These are phyloP conservation scores for Glomus cerebriforme DNA, from an alignment of 192 early-diverging fungal species.

Conservation along the genomic window DNA sequence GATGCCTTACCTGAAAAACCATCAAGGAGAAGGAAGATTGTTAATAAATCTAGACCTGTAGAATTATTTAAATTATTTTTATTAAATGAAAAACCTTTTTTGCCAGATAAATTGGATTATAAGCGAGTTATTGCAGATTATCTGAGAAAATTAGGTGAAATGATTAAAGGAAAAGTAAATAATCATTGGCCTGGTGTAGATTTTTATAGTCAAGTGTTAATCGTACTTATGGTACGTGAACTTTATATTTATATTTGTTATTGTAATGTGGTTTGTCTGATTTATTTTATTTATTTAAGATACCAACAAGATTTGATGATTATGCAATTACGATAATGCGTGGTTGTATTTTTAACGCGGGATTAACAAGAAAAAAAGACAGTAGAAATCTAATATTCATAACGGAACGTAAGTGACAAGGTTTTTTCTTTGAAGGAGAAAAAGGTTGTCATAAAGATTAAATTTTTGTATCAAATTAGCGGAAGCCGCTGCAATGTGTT, in stretches of 20 bases:
- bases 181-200: background rate
- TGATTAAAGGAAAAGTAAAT: background rate
- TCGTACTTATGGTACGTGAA: background rate
- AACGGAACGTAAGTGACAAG: background rate
- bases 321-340: constrained; percentile 2
- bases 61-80: constrained; percentile 24
- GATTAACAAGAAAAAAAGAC: background rate
- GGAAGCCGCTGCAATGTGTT: background rate
- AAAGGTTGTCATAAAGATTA: background rate
- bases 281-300: background rate
- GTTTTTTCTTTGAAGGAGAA: background rate
- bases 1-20: background rate
- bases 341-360: background rate
- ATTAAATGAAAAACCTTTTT: background rate
- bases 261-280: background rate
- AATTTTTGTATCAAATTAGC: background rate
- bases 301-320: background rate
- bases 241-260: background rate
- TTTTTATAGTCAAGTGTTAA: background rate
- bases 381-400: background rate
- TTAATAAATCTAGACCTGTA: background rate
- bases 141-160: background rate
- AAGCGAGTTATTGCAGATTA: constrained; percentile 6
- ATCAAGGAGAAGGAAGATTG: background rate
- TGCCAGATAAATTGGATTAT: background rate